Conservation (phyloP, 805 yeast genomes). For the Suhomyces kilbournensis region DNA sequence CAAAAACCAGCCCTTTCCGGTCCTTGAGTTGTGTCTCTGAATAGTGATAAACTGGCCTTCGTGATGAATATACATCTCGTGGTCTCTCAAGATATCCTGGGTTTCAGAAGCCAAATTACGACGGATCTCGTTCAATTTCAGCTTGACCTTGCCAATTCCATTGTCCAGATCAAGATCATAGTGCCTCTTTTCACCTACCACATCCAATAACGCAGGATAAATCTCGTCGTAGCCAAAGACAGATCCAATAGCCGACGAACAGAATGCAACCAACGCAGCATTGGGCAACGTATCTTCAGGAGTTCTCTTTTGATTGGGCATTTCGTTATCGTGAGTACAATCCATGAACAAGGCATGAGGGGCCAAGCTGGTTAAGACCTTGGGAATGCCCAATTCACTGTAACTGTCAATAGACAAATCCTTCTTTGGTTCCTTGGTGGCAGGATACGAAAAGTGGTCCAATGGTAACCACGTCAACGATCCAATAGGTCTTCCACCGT, state of each 20-base stretch:
- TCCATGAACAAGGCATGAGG: slow-evolving; percentile 97
- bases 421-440: slow-evolving; percentile 38
- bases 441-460: slow-evolving; percentile 70
- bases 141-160: slow-evolving; percentile 80
- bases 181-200: slow-evolving; percentile 69
- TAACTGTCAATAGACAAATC: slow-evolving; percentile 9
- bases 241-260: slow-evolving; percentile 91
- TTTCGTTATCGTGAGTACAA: slow-evolving; percentile 94
- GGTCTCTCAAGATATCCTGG: slow-evolving; percentile 52
- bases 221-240: slow-evolving; percentile 93
- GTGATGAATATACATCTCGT: slow-evolving; percentile 92
- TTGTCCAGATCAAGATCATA: slow-evolving; percentile 49
- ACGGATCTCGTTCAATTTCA: slow-evolving; percentile 56
- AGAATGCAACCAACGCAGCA: slow-evolving; percentile 90
- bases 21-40: slow-evolving; percentile 77
- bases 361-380: slow-evolving; percentile 59
- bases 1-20: slow-evolving; percentile 86
- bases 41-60: slow-evolving; percentile 90
- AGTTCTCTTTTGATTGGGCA: slow-evolving; percentile 84
- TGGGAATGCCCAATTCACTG: slow-evolving; percentile 69
- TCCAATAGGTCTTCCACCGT: slow-evolving; percentile 96
- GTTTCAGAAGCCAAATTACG: slow-evolving; percentile 52
- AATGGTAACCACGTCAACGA: slow-evolving; percentile 79
- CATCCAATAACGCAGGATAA: slow-evolving; percentile 75
- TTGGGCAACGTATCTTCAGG: slow-evolving; percentile 92